Evolutionary conservation across 2,329 filamentous ascomycete species (phyloP), one percentile per base, ranked within the genome.

Genomic region (Verticillium longisporum): DNA sequence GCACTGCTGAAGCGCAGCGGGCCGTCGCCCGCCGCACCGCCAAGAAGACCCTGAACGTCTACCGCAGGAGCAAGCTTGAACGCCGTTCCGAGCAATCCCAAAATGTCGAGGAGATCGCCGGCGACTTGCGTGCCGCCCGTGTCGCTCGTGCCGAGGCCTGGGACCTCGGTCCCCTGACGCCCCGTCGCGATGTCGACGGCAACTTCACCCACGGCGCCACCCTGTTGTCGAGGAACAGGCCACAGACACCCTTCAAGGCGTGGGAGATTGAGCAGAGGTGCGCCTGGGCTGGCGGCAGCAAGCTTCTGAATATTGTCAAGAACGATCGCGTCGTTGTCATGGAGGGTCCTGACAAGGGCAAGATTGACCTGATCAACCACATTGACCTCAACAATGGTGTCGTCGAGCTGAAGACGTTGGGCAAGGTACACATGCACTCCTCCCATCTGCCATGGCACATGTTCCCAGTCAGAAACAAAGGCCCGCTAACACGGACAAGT

Each of bases 311-410:
- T 66, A 77, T 93, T 62, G 83, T 81, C 31, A 70, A 76, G 4
- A 87, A 88, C 6, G 95, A 98, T 75, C 84, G 95, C 62, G 92
- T 97, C 36, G 90, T 94, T 59, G 77, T 98, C 62, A 77, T 92
- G 60, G 85, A 88, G 63, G 93, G 94, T 9, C 83, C 82, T 38
- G 90, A 95, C 69, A 89, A 88, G 77, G 92, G 92, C 69, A 91
- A 88, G 77, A 95, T 99, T 74, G 90, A 91, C 58, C 77, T 78
- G n/a, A 84, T 98, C 54, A 74, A 72, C 62, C 73, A 78, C 1
- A 78, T 96, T 55, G 76, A 85, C 65, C 64, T 70, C 4, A 74
- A 81, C 11, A 77, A 75, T 55, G 87, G 85, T 63, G 81, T 82
- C 64, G 78, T 91, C 55, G 79, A 75, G n/a, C 75, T 93, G 54